These are phyloP conservation scores for Trichocladium uniseriatum DNA, from an alignment of 495 filamentous ascomycete genomes.

Conservation along the genomic window DNA sequence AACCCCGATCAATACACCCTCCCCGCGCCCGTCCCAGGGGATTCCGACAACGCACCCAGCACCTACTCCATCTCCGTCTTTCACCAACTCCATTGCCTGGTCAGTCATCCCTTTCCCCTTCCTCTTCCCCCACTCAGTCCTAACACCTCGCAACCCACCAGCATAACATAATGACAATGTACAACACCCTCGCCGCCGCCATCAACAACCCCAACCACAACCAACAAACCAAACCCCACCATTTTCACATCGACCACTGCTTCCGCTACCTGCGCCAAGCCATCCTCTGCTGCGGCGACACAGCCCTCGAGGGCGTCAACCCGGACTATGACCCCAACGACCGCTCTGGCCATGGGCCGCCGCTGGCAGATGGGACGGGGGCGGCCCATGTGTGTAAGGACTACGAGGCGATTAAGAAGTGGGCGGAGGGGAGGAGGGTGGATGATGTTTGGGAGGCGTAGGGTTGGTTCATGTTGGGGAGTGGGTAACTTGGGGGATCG, in stretches of 20 bases:
- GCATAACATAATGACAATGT: slow-evolving; percentile 6
- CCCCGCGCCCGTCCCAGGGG: background rate
- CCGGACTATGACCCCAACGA: background rate
- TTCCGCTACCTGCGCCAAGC: slow-evolving; percentile 7
- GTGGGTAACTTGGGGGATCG: too few species aligned
- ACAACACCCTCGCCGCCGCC: slow-evolving; percentile 2
- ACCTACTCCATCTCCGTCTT: slow-evolving; percentile 9
- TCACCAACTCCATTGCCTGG: slow-evolving; percentile 7
- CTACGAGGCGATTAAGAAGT: background rate
- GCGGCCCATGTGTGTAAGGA: slow-evolving; percentile 5
- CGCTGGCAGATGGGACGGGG: slow-evolving; percentile 2
- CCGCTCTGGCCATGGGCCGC: too few species aligned
- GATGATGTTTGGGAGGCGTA: background rate
- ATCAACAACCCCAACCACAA: background rate
- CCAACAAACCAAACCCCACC: background rate
- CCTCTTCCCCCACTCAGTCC: too few species aligned
- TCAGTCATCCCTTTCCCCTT: background rate
- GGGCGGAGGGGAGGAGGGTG: slow-evolving; percentile 4
- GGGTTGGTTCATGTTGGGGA: too few species aligned
- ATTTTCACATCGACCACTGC: slow-evolving; percentile 5
- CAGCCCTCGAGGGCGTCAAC: background rate
- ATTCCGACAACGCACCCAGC: too few species aligned
- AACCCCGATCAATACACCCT: background rate
- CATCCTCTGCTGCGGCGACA: slow-evolving; percentile 5
- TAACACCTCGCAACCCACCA: background rate